Evolutionary conservation across 2,329 filamentous ascomycete species (phyloP), one percentile per base, ranked within the genome.

Genomic region (Malbranchea zuffiana): DNA sequence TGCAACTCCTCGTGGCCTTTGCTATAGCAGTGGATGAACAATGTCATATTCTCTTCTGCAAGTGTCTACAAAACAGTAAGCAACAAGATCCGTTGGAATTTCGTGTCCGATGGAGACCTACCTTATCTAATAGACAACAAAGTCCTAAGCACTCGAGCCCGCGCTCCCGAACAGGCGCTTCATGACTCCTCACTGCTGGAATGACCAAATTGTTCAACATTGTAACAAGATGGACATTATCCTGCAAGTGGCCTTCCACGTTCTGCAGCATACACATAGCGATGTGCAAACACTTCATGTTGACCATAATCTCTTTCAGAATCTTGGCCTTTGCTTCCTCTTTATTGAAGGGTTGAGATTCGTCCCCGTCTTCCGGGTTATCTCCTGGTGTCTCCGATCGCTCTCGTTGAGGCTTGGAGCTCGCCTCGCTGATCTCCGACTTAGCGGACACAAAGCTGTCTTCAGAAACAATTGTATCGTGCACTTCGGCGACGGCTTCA

Each of bases 201-300:
- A 98, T 86, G 28, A 98, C 84, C 6, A 98, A 72, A 47, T 90
- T 96, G 66, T 98, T 96, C 33, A 98, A 70, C 82, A 96, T 95
- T n/a, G 83, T 83, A 3, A 93, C 84, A n/a, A 96, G 65, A 53
- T 93, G 81, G 40, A 82, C 78, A 55, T 94, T 94, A 48, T 87
- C 75, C 60, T 95, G 86, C 24, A 96, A 68, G 51, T 82, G 82
- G 43, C 85, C 84, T 36, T 82, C 73, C 6, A 98, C 84, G 53
- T 96, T 94, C 54, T 92, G 79, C 35, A 98, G 72, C 82, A 96
- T 94, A 67, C 86, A 96, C 59, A 95, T 85, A 17, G 92, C 87
- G 48, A 98, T 95, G 55, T 95, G 83, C 44, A 98, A 71, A 59
- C 90, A 96, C 63, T 96, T 96, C 75, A 95, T 87, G 66, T 96